Evolutionary conservation across 1,284 basidiomycete genomes (phyloP), one percentile per base, ranked within the genome.

Genomic region (Heliocybe sulcata): DNA sequence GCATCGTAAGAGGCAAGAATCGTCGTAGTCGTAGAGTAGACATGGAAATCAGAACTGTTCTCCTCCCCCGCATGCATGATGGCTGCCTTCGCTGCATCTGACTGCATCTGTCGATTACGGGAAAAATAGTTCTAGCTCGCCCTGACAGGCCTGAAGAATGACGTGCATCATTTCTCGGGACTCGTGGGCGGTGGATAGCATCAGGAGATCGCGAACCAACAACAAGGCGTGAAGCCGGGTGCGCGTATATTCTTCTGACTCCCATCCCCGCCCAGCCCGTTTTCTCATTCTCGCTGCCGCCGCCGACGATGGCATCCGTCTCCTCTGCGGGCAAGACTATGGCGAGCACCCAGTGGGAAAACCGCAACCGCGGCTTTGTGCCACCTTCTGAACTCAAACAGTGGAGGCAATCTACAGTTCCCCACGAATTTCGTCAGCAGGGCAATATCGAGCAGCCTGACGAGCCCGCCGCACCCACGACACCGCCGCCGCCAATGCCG

Each of bases 321-420:
- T 42, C 38, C 16, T 20, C 38, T 6, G 47, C 47, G n/a, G 27
- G 66, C 69, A 51, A 74, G 71, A 56, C 70, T 70, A 45, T 68
- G 69, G 57, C 70, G 71, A 25, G 38, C 16, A 42, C 38, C 38
- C 72, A 72, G 60, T 79, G 78, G 78, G 78, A 81, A 59, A 72
- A 59, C 59, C 72, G 76, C 42, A 73, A 78, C 55, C 68, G 72
- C 22, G 72, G 73, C 23, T 80, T 81, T 58, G 71, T 80, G 42
- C 73, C 77, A 2, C 79, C 78, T 12, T 67, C 75, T 14, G 74
- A 72, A 51, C 70, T 80, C 1, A 77, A 77, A 57, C 75, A 77
- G 51, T 70, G 73, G 45, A 63, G 66, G 57, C 72, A 70, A 53
- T 38, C 67, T 0, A 52, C 22, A 6, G 14, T 35, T 52, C 29